These are phyloP conservation scores for Cytospora chrysosperma DNA, from an alignment of 2,329 filamentous ascomycete genomes.

Conservation along the genomic window DNA sequence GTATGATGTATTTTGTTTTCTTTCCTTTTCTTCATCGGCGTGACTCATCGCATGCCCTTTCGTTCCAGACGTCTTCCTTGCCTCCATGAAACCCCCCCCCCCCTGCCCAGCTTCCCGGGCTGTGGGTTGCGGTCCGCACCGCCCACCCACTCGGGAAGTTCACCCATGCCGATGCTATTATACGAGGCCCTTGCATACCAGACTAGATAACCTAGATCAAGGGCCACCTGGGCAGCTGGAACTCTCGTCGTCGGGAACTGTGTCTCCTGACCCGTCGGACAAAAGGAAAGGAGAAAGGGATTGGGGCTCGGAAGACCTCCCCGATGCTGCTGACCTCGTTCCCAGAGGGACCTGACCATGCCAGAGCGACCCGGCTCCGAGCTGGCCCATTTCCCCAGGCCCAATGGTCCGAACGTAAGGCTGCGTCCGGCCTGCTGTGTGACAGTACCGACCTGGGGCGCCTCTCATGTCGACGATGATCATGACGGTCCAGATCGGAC, in stretches of 20 bases:
- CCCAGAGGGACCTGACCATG: background rate
- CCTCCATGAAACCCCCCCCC: too few relatives aligned
- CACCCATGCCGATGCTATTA: too few relatives aligned
- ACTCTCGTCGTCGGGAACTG: too few relatives aligned
- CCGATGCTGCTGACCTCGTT: background rate
- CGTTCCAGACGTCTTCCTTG: background rate
- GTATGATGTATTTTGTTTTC: too few relatives aligned
- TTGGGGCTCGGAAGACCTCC: background rate
- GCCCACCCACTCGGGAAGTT: too few relatives aligned
- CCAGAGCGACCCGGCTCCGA: too few relatives aligned
- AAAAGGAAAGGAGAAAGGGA: background rate
- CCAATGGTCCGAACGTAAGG: conserved; percentile 9
- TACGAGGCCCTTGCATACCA: too few relatives aligned
- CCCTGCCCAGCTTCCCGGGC: too few relatives aligned
- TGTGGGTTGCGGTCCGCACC: too few relatives aligned
- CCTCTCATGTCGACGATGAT: background rate
- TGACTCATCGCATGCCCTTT: background rate
- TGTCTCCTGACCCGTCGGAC: background rate
- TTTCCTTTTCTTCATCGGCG: background rate
- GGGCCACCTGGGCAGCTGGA: too few relatives aligned
- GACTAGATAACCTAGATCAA: too few relatives aligned
- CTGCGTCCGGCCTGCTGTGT: conserved; percentile 1
- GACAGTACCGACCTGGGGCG: background rate
- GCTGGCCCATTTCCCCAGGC: too few relatives aligned
- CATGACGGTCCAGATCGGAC: background rate